Base-by-base conservation (phyloP, 2,329 filamentous ascomycete species). In the Rutstroemia sydowiana region DNA sequence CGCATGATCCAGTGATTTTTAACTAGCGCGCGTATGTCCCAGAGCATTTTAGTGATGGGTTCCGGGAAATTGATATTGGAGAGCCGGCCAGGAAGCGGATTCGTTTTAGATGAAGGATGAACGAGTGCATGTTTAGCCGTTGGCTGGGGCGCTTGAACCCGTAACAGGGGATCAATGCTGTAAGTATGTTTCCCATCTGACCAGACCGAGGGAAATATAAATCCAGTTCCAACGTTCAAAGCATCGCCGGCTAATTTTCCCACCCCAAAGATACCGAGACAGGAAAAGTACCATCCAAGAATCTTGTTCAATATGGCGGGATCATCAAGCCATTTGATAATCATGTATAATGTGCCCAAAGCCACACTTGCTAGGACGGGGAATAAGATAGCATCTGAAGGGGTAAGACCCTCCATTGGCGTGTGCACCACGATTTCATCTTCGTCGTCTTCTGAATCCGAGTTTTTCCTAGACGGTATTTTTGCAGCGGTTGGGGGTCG, bases 281-380 rank as follows among this genome's bases (percentile, higher is more conserved):
- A 68, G 3, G 87, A 87, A 70, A 95, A 91, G 72, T 97, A 96
- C 63, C 78, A 82, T 36, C 87, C 84, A 20, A 97, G 72, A 36
- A 95, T 78, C 68, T 85, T 87, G 72, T 92, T 96, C 62, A 97
- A 71, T 20, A 95, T 73, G 10, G 82, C 75, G 1, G 90, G 84
- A 63, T 95, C 88, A 58, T 92, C 76, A 51, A 96, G 79, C 78
- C 85, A 93, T 67, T 95, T 89, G 65, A 97, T 89, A 54, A 95
- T 74, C 61, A 91, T 84, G 72, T 97, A 97, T 11, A 97, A 75
- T 5, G 82, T 82, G 39, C 82, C 76, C 8, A 97, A 78, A 1
- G 85, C 81, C 9, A 74, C 63, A 2, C 83, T 88, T 5, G 90
- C 91, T 50, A 90, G 73, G 30, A 96, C 60, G 1, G 92, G 93